phyloP scores from a whole-genome alignment of 1,284 basidiomycete species.

The Schizophyllum amplum region DNA sequence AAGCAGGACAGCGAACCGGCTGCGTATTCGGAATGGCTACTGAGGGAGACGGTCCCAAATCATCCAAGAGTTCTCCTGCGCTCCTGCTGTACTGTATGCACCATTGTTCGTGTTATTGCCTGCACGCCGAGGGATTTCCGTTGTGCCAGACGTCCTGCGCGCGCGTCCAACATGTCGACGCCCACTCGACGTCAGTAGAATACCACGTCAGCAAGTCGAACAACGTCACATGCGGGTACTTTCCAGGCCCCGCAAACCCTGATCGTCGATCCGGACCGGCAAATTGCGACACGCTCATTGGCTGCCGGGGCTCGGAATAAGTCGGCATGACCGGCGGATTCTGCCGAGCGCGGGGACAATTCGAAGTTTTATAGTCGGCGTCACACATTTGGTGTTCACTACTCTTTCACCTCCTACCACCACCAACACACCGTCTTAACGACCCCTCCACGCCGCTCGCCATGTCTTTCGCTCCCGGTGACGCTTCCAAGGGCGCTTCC shows the following conservation, averaged over 20 bases:
- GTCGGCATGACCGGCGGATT: background rate
- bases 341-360: background rate
- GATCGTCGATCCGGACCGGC: background rate
- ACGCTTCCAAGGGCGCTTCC: conserved; percentile 80
- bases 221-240: background rate
- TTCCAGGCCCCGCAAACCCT: background rate
- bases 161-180: too few species aligned
- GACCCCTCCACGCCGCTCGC: background rate
- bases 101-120: too few species aligned
- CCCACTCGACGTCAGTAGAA: too few species aligned
- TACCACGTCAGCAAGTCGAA: too few species aligned
- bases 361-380: background rate
- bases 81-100: too few species aligned
- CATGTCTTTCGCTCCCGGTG: conserved; percentile 48
- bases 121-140: too few species aligned
- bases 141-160: too few species aligned
- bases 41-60: too few species aligned
- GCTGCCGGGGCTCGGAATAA: background rate
- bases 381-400: background rate
- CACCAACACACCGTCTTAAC: background rate
- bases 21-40: too few species aligned
- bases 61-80: too few species aligned
- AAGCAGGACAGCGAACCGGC: too few species aligned
- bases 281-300: background rate
- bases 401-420: background rate